A percentile compares a stretch with the other conserved stretches of the same genome.
Conservation (phyloP, 2,329 filamentous ascomycete genomes). For the Elsinoe perseae region DNA sequence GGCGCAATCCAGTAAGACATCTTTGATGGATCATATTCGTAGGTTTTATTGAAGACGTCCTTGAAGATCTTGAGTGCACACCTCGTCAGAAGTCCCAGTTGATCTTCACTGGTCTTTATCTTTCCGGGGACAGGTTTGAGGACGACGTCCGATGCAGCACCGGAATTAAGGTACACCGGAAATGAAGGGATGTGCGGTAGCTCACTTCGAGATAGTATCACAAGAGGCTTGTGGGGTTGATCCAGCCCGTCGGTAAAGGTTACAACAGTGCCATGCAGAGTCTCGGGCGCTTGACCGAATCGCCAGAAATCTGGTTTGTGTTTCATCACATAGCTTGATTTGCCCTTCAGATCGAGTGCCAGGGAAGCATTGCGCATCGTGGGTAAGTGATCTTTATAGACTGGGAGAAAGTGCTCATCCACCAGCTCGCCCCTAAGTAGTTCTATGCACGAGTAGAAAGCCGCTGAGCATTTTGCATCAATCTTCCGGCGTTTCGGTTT, state of each 20-base stretch:
- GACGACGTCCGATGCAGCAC: conserved; percentile 48
- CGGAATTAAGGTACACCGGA: conserved; percentile 62
- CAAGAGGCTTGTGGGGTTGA: conserved; percentile 54
- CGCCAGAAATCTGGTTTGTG: conserved; percentile 72
- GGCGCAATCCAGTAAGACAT: conserved; percentile 84
- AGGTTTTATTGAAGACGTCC: conserved; percentile 85
- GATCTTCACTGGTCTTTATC: conserved; percentile 16
- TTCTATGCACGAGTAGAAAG: conserved; percentile 70
- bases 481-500: conserved; percentile 59
- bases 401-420: conserved; percentile 66
- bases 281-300: conserved; percentile 39
- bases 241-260: conserved; percentile 53
- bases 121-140: conserved; percentile 29
- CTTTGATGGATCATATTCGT: conserved; percentile 52
- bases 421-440: conserved; percentile 61
- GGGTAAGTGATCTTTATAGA: conserved; percentile 63
- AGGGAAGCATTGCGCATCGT: conserved; percentile 79
- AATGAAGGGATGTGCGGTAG: conserved; percentile 62
- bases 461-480: conserved; percentile 78
- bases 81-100: conserved; percentile 51
- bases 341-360: conserved; percentile 72
- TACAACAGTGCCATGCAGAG: conserved; percentile 57
- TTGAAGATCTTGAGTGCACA: conserved; percentile 72
- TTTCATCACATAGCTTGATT: conserved; percentile 65
- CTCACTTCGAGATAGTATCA: conserved; percentile 59